Evolutionary conservation across 257 asterid genomes (phyloP).

Genomic region (Solanum pimpinellifolium): DNA sequence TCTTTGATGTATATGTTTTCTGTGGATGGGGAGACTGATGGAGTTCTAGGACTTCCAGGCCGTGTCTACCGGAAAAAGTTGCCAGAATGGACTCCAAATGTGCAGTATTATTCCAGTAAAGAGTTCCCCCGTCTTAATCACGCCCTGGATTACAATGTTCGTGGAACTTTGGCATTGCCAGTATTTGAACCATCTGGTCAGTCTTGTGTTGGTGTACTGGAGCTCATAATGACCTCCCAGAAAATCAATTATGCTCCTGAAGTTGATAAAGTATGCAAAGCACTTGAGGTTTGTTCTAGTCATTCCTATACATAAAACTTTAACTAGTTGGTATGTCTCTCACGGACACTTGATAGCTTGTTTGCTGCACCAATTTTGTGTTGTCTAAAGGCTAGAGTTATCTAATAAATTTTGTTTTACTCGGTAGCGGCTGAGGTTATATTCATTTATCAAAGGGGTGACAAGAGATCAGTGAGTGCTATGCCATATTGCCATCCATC

Average conservation of each 20-base stretch:
- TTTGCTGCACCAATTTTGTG: background rate
- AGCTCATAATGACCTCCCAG: slow-evolving; percentile 92
- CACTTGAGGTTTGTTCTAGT: slow-evolving; percentile 72
- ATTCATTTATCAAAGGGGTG: background rate
- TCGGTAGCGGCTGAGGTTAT: background rate
- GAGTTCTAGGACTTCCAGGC: slow-evolving; percentile 73
- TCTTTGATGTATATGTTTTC: slow-evolving; percentile 66
- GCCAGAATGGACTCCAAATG: slow-evolving; percentile 97
- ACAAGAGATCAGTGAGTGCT: background rate
- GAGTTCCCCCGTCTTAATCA: slow-evolving; percentile 74
- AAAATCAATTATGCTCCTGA: slow-evolving; percentile 87
- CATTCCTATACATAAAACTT: background rate
- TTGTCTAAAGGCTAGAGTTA: background rate
- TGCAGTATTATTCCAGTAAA: slow-evolving; percentile 83
- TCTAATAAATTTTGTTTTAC: background rate
- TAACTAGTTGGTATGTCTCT: background rate
- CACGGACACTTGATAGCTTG: background rate
- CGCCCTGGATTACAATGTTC: slow-evolving; percentile 69
- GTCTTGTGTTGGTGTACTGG: slow-evolving; percentile 76
- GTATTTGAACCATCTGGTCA: slow-evolving; percentile 88
- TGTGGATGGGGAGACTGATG: slow-evolving; percentile 61
- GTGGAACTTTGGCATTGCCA: slow-evolving; percentile 88
- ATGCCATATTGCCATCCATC: background rate
- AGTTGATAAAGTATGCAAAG: slow-evolving; percentile 95
- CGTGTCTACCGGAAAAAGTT: slow-evolving; percentile 67